Evolutionary conservation across 805 yeast species (phyloP), one percentile per base, ranked within the genome.

Genomic region (Myxozyma melibiosi): DNA sequence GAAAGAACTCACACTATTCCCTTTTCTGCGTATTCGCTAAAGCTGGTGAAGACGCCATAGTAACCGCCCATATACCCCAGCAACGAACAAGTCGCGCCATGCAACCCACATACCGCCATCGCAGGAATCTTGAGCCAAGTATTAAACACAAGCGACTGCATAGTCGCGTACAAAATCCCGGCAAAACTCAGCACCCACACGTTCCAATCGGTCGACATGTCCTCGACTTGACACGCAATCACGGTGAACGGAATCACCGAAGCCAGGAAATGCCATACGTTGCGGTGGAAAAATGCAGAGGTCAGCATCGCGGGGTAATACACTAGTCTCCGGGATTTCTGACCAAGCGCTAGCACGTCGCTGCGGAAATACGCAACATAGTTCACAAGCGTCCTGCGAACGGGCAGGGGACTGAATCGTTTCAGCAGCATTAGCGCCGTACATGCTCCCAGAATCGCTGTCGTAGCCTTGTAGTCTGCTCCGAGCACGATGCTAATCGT

Each of bases 211-310:
- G 34, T 31, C 3, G 46, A 20, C 8, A 9, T 28, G 6, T 18
- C 1, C 22, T 52, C 55, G 4, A 31, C 39, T 9, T 27, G 9
- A 4, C 28, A 24, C 2, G 45, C 50, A 30, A 39, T 22, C 13
- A 44, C 13, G 11, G 42, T 33, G 28, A 52, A 52, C 30, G 38
- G 4, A 14, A 16, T 9, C 3, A 27, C 40, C 9, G 51, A 44
- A 20, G 20, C 14, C 9, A 16, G 7, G 14, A 44, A 44, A 18
- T 52, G 55, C 13, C 16, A 7, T 2, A 27, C 9, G 9, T 40
- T 35, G 0, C 55, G 50, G 24, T 52, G 55, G 8, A 35, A 25
- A 14, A 52, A 45, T 18, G 40, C 28, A 7, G 44, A 25, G 28
- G 41, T 44, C n/a, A 52, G 33, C 7, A 52, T 13, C 4, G 55